Evolutionary conservation across 2,329 filamentous ascomycete genomes (phyloP).

Genomic region (Nemania diffusa): DNA sequence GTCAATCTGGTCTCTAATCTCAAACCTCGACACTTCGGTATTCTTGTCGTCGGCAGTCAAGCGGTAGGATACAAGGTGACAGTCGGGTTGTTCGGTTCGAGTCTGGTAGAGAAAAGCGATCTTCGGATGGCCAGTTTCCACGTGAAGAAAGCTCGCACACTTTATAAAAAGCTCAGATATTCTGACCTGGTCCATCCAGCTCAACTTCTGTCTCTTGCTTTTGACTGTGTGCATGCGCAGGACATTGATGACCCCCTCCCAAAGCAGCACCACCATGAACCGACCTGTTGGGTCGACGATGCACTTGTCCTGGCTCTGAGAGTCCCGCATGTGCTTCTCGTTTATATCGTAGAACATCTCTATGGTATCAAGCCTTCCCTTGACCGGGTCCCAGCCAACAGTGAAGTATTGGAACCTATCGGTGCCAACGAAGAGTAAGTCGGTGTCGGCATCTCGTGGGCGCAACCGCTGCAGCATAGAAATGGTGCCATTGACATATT

Average conservation of each 20-base stretch:
- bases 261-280: conserved; percentile 67
- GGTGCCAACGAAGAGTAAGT: conserved; percentile 92
- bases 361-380: conserved; percentile 61
- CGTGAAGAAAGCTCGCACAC: conserved; percentile 66
- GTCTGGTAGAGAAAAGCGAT: conserved; percentile 69
- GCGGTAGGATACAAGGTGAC: conserved; percentile 68
- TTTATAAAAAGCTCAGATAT: conserved; percentile 70
- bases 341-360: conserved; percentile 63
- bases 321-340: conserved; percentile 75
- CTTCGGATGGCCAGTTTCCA: conserved; percentile 67
- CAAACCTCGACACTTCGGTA: conserved; percentile 63
- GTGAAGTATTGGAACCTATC: conserved; percentile 93
- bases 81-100: conserved; percentile 62
- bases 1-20: conserved; percentile 65
- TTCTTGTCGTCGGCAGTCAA: conserved; percentile 69
- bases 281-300: conserved; percentile 82
- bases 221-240: conserved; percentile 62
- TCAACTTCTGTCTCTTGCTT: conserved; percentile 56
- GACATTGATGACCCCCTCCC: conserved; percentile 69
- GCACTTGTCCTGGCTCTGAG: conserved; percentile 84
- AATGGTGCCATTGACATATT: conserved; percentile 84
- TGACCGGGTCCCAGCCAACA: conserved; percentile 78
- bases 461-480: conserved; percentile 84
- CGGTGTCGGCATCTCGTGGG: conserved; percentile 77
- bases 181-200: conserved; percentile 64